Base-by-base conservation (phyloP, 495 filamentous ascomycete species). In the Daldinia decipiens region DNA sequence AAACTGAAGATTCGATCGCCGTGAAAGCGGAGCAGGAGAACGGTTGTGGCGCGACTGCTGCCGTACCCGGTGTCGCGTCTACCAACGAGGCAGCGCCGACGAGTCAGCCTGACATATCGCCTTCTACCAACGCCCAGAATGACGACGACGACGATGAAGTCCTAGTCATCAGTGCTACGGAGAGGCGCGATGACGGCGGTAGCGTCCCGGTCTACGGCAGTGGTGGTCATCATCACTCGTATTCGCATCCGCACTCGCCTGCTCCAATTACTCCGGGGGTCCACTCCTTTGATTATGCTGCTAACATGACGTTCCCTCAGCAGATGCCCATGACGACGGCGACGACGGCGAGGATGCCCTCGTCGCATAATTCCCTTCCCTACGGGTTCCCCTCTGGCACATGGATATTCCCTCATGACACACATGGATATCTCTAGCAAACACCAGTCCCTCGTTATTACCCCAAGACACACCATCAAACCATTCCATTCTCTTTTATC, bases 21-120 rank as follows among this genome's bases (percentile, higher is more conserved):
- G 66, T 73, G 64, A 79, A 82, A 75, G 53, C 65, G 47, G 72
- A 75, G 66, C 62, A 60, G 39, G 61, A 64, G 66, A 76, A 74
- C 57, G 55, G 54, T 21, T 56, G 58, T 40, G 65, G 11, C 38
- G 68, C 67, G 5, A 38, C 32, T 32, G 54, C 64, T 19, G 40
- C 54, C n/a, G 51, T 67, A 11, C 43, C 66, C 38, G 34, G 27
- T 27, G 55, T 57, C 52, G 11, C 62, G 9, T 32, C 51, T 8
- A n/a, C n/a, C 4, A 58, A 59, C 5, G 63, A 60, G 29, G 27
- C 31, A 54, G 47, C 39, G 59, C 67, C 61, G 52, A 62, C 17
- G 57, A 65, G 11, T 24, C 68, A 70, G 27, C 19, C 68, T 5
- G 57, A 38, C 54, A 62, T 66, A 29, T 67, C 71, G 27, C 43